A percentile compares a stretch with the other conserved stretches of the same genome.
phyloP scores from a whole-genome alignment of 768 basidiomycete species.

The Pseudohyphozyma bogoriensis region DNA sequence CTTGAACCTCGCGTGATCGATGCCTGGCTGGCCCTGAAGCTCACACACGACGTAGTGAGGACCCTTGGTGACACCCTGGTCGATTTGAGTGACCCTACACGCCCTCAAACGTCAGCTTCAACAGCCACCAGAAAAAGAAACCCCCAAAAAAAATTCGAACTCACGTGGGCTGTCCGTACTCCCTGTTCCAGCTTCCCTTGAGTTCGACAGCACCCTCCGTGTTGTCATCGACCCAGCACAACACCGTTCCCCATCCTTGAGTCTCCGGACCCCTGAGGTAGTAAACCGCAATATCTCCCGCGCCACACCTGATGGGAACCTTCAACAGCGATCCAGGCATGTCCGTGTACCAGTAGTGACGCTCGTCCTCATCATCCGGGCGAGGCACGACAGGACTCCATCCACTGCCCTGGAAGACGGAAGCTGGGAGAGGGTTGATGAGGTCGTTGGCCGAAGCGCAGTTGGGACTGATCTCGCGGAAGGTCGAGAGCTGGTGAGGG shows the following conservation, averaged over 20 bases:
- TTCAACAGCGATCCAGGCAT: conserved; percentile 70
- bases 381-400: conserved; percentile 58
- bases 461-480: conserved; percentile 78
- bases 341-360: conserved; percentile 88
- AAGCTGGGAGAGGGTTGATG: conserved; percentile 91
- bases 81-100: conserved; percentile 68
- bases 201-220: conserved; percentile 62
- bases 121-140: background rate
- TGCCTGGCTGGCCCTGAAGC: conserved; percentile 76
- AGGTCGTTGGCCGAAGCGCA: conserved; percentile 96
- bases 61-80: conserved; percentile 70
- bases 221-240: conserved; percentile 99
- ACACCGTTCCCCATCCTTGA: conserved; percentile 52
- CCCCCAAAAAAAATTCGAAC: conserved; percentile 35
- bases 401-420: conserved; percentile 84
- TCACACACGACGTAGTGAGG: conserved; percentile 90
- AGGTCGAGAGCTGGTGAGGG: conserved; percentile 45
- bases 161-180: conserved; percentile 56
- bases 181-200: conserved; percentile 54
- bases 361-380: conserved; percentile 45
- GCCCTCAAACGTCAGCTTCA: background rate
- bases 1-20: conserved; percentile 69
- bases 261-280: conserved; percentile 63
- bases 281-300: conserved; percentile 88
- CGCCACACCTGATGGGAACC: conserved; percentile 70